These are phyloP conservation scores for Mortierella alpina DNA, from an alignment of 192 early-diverging fungal species.

Conservation along the genomic window DNA sequence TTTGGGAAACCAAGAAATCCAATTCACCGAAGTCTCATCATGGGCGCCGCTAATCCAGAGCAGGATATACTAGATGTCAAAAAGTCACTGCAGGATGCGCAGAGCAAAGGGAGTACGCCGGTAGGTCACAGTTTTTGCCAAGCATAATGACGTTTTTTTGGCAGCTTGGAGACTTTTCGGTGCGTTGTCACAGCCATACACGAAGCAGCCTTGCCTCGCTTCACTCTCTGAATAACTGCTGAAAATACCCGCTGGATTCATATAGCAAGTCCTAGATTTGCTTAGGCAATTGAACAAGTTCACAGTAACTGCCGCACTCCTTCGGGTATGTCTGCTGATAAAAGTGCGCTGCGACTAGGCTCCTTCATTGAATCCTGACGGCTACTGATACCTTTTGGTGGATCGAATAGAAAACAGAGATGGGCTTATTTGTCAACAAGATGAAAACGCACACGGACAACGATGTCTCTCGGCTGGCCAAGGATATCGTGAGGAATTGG, in stretches of 20 bases:
- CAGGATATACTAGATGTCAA: constrained; percentile 50
- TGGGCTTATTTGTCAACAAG: constrained; percentile 82
- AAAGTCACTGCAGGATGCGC: constrained; percentile 47
- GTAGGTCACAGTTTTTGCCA: constrained; percentile 1
- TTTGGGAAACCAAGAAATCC: too few relatives aligned
- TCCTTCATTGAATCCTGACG: background rate
- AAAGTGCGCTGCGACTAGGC: background rate
- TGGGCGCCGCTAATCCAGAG: constrained; percentile 38
- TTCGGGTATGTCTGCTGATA: constrained; percentile 59
- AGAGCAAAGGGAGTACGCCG: constrained; percentile 34
- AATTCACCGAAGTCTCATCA: background rate
- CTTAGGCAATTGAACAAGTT: constrained; percentile 58
- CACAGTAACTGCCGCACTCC: constrained; percentile 61
- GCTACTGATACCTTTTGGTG: constrained; percentile 2
- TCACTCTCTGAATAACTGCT: too few relatives aligned
- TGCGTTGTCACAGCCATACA: too few relatives aligned
- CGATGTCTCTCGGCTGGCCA: constrained; percentile 69
- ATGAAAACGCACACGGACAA: constrained; percentile 72
- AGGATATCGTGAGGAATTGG: constrained; percentile 85
- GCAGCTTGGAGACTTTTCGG: too few relatives aligned
- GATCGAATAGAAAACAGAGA: constrained; percentile 73
- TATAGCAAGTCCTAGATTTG: constrained; percentile 59
- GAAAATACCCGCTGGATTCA: too few relatives aligned
- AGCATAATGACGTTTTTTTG: background rate
- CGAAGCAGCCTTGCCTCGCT: too few relatives aligned